These are phyloP conservation scores for Gryganskiella cystojenkinii DNA, from an alignment of 192 early-diverging fungal species.

Conservation along the genomic window DNA sequence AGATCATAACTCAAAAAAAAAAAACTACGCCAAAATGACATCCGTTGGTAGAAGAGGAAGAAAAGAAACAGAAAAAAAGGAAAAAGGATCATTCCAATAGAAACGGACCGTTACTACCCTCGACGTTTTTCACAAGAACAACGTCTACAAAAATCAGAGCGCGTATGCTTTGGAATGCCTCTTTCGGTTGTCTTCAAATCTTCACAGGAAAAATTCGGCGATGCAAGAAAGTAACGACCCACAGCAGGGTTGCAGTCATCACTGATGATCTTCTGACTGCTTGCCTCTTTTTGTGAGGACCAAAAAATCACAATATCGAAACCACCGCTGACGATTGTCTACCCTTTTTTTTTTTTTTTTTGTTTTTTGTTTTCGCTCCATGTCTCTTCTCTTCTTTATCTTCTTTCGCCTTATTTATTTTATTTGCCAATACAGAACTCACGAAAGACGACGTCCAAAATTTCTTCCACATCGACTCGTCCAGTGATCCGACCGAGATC, in stretches of 20 bases:
- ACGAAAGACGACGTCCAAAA: conserved; percentile 78
- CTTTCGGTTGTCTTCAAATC: conserved; percentile 1
- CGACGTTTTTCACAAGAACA: no score
- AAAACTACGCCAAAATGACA: neutral
- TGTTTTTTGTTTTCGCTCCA: neutral
- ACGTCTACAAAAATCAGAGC: no score
- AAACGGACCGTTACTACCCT: neutral
- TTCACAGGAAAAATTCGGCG: no score
- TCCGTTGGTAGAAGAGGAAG: neutral
- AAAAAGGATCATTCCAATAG: neutral
- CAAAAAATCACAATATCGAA: no score
- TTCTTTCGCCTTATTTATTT: neutral
- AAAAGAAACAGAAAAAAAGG: neutral
- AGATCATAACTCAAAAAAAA: neutral
- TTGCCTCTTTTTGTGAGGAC: no score
- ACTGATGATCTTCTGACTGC: no score
- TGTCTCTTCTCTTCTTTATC: neutral
- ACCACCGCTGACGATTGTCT: neutral
- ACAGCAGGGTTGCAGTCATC: no score
- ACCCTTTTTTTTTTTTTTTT: conserved; percentile 1
- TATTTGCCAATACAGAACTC: conserved; percentile 87
- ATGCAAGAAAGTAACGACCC: no score
- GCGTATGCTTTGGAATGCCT: no score
- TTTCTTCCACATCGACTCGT: conserved; percentile 75
- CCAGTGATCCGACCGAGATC: conserved; percentile 80